Percentiles rank a stretch among this genome's conserved stretches.
Conservation (phyloP, 108 stramenopile genomes). For the Cyclotella atomus region DNA sequence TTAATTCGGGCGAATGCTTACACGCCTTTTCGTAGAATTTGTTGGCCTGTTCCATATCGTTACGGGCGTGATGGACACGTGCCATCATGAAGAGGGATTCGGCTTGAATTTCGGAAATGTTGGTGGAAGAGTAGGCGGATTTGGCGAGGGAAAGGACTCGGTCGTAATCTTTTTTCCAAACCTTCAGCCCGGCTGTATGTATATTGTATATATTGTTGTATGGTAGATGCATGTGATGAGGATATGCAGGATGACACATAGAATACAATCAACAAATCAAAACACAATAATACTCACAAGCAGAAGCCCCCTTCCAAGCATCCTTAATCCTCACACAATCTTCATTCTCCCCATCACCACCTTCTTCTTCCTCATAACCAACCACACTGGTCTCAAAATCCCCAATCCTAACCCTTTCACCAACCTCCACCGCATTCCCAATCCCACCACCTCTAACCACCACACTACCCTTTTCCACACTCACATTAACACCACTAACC, state of each 20-base stretch:
- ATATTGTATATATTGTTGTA: too few relatives aligned
- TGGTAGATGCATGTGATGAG: too few relatives aligned
- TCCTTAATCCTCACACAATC: constrained; percentile 72
- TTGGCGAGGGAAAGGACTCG: constrained; percentile 88
- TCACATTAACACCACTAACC: constrained; percentile 59
- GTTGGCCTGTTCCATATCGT: constrained; percentile 76
- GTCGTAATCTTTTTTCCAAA: constrained; percentile 93
- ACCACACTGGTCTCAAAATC: constrained; percentile 77
- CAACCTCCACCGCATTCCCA: constrained; percentile 62
- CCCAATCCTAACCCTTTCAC: constrained; percentile 90
- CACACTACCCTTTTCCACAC: constrained; percentile 57
- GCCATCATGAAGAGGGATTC: constrained; percentile 91
- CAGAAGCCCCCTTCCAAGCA: constrained; percentile 70
- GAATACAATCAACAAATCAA: background rate
- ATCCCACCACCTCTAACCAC: constrained; percentile 55
- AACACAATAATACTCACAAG: constrained; percentile 46
- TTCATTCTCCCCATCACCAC: constrained; percentile 40
- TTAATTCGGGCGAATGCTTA: constrained; percentile 70
- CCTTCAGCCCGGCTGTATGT: constrained; percentile 62
- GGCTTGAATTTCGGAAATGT: constrained; percentile 83
- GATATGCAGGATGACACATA: too few relatives aligned
- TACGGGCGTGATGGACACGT: constrained; percentile 85
- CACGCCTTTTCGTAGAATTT: constrained; percentile 81
- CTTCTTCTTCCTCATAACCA: constrained; percentile 54
- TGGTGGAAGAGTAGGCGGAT: constrained; percentile 82